phyloP scores from a whole-genome alignment of 352 stramenopile species.

The Phytophthora syringae region DNA sequence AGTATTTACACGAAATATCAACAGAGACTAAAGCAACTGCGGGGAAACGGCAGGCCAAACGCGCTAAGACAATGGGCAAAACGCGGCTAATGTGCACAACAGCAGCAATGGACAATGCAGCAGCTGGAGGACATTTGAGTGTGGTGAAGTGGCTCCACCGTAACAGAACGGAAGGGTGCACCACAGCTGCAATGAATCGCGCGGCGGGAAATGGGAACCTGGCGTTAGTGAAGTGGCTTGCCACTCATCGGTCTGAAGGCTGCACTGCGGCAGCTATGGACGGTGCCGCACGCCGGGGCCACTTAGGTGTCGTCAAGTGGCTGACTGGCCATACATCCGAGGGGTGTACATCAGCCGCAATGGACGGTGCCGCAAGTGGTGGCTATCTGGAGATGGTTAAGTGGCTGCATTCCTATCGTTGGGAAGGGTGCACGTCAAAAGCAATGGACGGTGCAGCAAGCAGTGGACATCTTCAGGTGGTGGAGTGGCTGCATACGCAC shows the following conservation, averaged over 20 bases:
- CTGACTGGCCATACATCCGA: not conserved
- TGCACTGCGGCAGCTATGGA: too few relatives aligned
- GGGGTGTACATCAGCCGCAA: not conserved
- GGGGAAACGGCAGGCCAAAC: not conserved
- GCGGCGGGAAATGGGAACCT: not conserved
- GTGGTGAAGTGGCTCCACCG: constrained; percentile 1
- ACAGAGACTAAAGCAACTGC: not conserved
- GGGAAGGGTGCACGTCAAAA: not conserved
- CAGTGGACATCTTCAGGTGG: not conserved
- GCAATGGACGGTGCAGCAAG: not conserved
- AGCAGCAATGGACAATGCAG: not conserved
- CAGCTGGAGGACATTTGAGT: not conserved
- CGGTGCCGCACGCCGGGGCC: not conserved
- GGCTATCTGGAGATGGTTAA: not conserved
- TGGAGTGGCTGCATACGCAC: not conserved
- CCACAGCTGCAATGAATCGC: not conserved
- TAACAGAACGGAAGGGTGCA: not conserved
- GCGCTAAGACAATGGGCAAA: not conserved
- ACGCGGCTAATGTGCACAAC: not conserved
- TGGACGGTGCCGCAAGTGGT: not conserved
- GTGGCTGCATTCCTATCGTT: not conserved
- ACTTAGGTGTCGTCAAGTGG: not conserved
- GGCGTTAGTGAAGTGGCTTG: not conserved
- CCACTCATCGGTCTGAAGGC: not conserved
- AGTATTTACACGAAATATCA: not conserved